Base-by-base conservation (phyloP, 2,329 filamentous ascomycete species). In the Paramyrothecium sp. region DNA sequence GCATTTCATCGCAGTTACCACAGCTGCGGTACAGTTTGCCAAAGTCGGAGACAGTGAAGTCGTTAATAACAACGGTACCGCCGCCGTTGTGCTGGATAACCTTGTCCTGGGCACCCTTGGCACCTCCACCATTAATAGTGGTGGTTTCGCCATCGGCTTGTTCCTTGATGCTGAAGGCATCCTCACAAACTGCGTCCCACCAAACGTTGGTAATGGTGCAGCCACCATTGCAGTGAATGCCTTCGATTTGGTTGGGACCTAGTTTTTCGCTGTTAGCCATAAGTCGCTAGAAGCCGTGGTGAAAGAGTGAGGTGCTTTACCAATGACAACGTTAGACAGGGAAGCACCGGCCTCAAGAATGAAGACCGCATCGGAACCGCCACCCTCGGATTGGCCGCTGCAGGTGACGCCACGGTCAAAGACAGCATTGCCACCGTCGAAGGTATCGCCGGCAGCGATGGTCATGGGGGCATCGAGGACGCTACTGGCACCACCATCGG, bases 11-110 rank as follows among this genome's bases (percentile, higher is more conserved):
- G 58, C 65, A 74, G 72, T 82, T 82, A 55, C 79, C 79, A 63
- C 79, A 81, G 26, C 77, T 78, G 41, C 78, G 75, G 65, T 78
- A 79, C 22, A 81, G 65, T 65, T 81, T 81, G 55, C 78, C 78
- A 57, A 80, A 80, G 67, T 78, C 72, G 23, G 75, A 69, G 53
- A 71, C 75, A 58, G 73, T 75, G 68, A 76, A 75, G 58, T 75
- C 71, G 58, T 72, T 67, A 51, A 72, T 69, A 54, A 71, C 69
- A 23, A 79, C 73, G 21, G 73, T 78, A 3, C 77, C 77, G 41
- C 75, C 71, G 20, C 77, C 78, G 59, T 80, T 79, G 65, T 78
- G 76, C 65, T 80, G 78, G 57, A 80, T 64, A 7, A 80, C 69
- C 70, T 81, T 81, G 65, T 80, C 78, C 0, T 63, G 58, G 11